phyloP scores from a whole-genome alignment of 1,284 basidiomycete genomes.

The Heterobasidion parviporum region DNA sequence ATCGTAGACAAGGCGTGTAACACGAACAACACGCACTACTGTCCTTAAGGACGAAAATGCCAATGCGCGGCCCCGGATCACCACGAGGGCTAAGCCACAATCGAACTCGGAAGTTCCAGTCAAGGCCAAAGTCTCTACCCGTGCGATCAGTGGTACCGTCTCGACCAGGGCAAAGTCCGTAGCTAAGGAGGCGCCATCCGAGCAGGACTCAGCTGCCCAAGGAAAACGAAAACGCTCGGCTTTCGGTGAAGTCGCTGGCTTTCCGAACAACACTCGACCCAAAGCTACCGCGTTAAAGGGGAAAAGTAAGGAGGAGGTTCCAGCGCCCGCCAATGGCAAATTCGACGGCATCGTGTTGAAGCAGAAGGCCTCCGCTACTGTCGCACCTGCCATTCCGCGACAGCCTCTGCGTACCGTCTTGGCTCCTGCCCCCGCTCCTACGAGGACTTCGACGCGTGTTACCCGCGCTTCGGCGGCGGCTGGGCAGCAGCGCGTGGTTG shows the following conservation, averaged over 20 bases:
- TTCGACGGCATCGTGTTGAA: constrained; percentile 51
- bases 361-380: constrained; percentile 24
- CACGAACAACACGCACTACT: constrained; percentile 43
- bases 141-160: constrained; percentile 25
- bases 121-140: constrained; percentile 19
- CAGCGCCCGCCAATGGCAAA: constrained; percentile 22
- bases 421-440: constrained; percentile 6
- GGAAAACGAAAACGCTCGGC: constrained; percentile 72
- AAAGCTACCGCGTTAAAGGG: constrained; percentile 18
- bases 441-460: constrained; percentile 7
- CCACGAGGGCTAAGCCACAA: constrained; percentile 51
- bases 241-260: constrained; percentile 48
- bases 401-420: constrained; percentile 19
- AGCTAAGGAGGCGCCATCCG: constrained; percentile 21
- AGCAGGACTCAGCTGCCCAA: constrained; percentile 30
- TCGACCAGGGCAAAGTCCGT: constrained; percentile 28
- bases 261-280: constrained; percentile 23
- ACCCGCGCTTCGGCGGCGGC: constrained; percentile 21
- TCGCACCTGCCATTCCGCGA: constrained; percentile 19
- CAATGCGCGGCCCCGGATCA: constrained; percentile 40
- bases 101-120: constrained; percentile 30
- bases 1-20: constrained; percentile 48
- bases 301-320: constrained; percentile 40
- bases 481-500: constrained; percentile 12
- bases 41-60: constrained; percentile 56